Conservation (phyloP, 208 protist species). For the Porcisia deanei region DNA sequence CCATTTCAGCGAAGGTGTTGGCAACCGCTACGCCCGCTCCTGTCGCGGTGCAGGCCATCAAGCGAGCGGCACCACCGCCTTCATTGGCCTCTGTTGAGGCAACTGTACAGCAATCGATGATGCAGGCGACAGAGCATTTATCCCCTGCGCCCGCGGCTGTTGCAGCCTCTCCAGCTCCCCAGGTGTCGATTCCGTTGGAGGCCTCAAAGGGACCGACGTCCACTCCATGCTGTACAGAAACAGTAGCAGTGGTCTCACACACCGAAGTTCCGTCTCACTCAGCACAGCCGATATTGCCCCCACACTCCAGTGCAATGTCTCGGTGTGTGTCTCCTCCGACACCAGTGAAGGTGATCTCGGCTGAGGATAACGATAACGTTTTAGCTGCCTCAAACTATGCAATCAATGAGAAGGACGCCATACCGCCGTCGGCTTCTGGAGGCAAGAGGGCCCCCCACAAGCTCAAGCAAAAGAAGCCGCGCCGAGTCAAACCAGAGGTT, state of each 20-base stretch:
- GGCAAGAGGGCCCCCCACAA: background rate
- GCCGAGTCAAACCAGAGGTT: conserved; percentile 8
- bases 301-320: background rate
- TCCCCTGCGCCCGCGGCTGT: background rate
- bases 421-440: background rate
- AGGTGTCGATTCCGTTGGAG: background rate
- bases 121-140: conserved; percentile 1
- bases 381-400: background rate
- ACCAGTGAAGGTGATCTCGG: no score
- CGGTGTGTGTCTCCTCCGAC: background rate
- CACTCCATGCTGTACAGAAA: background rate
- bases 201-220: background rate
- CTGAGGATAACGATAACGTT: background rate
- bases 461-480: conserved; percentile 1
- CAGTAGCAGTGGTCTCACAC: background rate
- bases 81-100: background rate
- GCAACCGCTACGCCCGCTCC: background rate
- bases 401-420: background rate
- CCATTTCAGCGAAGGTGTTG: background rate
- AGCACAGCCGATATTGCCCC: background rate
- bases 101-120: background rate
- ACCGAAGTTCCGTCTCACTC: background rate
- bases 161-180: conserved; percentile 1
- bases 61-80: conserved; percentile 3
- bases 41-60: conserved; percentile 13